Evolutionary conservation across 108 stramenopile genomes (phyloP).

Genomic region (Schizochytrium sp.): DNA sequence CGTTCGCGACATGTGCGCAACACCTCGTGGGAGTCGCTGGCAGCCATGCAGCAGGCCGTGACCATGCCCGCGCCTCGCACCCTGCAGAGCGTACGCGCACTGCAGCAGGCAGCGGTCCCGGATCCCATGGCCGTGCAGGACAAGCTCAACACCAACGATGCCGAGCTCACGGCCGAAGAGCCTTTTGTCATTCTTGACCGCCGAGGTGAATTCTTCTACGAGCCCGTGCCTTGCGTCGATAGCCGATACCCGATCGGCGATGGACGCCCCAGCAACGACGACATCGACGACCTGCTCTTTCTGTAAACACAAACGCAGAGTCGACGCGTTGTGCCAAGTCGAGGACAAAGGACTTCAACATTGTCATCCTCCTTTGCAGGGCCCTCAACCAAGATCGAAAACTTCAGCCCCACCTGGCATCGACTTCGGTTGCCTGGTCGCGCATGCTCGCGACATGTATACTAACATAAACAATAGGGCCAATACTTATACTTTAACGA

Average conservation of each 20-base stretch:
- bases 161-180: background rate
- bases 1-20: too few relatives aligned
- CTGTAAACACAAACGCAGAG: background rate
- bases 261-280: background rate
- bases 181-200: background rate
- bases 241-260: background rate
- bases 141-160: background rate
- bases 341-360: background rate
- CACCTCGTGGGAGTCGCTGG: too few relatives aligned
- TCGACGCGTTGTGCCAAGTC: background rate
- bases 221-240: background rate
- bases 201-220: background rate
- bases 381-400: too few relatives aligned
- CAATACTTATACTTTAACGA: too few relatives aligned
- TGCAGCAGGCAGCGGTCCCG: background rate
- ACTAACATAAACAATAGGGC: too few relatives aligned
- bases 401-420: too few relatives aligned
- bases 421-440: too few relatives aligned
- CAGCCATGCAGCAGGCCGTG: too few relatives aligned
- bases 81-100: too few relatives aligned
- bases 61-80: too few relatives aligned
- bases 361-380: background rate
- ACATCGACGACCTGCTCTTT: background rate
- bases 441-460: too few relatives aligned
- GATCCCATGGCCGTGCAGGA: background rate